phyloP scores from a whole-genome alignment of 768 basidiomycete genomes.

The Saitozyma sp. region DNA sequence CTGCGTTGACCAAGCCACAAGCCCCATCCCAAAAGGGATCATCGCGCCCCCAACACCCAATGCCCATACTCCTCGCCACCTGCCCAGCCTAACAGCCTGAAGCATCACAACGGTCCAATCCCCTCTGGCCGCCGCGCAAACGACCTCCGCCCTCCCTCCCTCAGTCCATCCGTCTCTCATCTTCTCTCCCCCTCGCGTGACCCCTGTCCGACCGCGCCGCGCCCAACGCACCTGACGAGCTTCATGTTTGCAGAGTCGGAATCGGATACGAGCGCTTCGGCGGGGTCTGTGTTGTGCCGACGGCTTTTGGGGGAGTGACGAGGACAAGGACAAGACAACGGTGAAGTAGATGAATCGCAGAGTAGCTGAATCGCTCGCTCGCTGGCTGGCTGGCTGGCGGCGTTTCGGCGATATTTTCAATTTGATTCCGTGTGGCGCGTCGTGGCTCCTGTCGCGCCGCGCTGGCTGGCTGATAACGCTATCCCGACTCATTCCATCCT shows the following conservation, averaged over 20 bases:
- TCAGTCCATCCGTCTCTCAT: background rate
- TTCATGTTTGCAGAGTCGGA: slow-evolving; percentile 62
- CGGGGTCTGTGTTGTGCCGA: background rate
- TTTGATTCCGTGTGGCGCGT: no score
- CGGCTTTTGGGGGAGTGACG: background rate
- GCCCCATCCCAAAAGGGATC: no score
- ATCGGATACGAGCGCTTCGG: slow-evolving; percentile 18
- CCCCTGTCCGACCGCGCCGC: background rate
- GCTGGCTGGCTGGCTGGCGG: slow-evolving; percentile 1
- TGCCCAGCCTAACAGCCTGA: no score
- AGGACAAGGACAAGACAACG: no score
- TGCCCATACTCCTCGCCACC: no score
- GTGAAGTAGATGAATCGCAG: no score
- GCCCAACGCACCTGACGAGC: slow-evolving; percentile 68
- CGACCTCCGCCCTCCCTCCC: background rate
- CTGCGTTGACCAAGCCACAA: no score
- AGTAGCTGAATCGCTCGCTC: no score
- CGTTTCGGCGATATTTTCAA: slow-evolving; percentile 9
- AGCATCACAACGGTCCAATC: background rate
- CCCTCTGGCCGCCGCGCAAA: background rate
- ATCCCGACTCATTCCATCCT: no score
- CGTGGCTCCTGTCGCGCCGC: no score
- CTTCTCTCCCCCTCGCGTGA: slow-evolving; percentile 3
- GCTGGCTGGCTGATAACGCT: no score
- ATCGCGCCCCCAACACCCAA: no score